Base-by-base conservation (phyloP, 768 basidiomycete genomes). In the Terana coerulea region DNA sequence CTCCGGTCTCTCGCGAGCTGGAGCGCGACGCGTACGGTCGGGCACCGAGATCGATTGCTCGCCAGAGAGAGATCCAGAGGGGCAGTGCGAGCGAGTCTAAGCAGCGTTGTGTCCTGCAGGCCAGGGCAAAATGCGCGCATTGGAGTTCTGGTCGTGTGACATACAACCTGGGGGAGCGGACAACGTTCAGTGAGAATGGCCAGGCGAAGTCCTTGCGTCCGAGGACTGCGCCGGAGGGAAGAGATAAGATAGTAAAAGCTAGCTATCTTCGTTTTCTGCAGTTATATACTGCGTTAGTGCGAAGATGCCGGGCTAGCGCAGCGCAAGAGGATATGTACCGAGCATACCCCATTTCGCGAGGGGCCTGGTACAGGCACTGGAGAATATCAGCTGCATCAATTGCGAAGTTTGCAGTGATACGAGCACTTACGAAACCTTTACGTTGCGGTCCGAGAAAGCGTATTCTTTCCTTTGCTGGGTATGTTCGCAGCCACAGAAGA, bases 261-360 rank as follows among this genome's bases (percentile, higher is more conserved):
- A 40, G n/a, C n/a, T n/a, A n/a, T n/a, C n/a, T n/a, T n/a, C n/a
- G n/a, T n/a, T n/a, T n/a, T 40, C 39, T 37, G 7, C 36, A n/a
- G 7, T 37, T 37, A 14, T 37, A 19, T 14, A 5, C 36, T 14
- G n/a, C 21, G 21, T 37, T 6, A n/a, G 17, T 21, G 39, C 39
- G 21, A 40, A 5, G 39, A 22, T 40, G 39, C 39, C 5, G 17
- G 5, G 15, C 15, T 37, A 37, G n/a, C 35, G 21, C 6, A 5
- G 15, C 21, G 35, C 7, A 19, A n/a, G 5, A 6, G 35, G 15
- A 37, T 40, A 15, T 24, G 39, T 19, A 22, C 45, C 45, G 45
- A 46, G 45, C 45, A 46, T 46, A 46, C 45, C 19, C 45, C 45
- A 33, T 33, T 33, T 31, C 17, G 30, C 19, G 45, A 19, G n/a